A percentile compares a stretch with the other conserved stretches of the same genome.
Conservation (phyloP, 371 early-diverging fungal genomes). For the Mortierella sp. region DNA sequence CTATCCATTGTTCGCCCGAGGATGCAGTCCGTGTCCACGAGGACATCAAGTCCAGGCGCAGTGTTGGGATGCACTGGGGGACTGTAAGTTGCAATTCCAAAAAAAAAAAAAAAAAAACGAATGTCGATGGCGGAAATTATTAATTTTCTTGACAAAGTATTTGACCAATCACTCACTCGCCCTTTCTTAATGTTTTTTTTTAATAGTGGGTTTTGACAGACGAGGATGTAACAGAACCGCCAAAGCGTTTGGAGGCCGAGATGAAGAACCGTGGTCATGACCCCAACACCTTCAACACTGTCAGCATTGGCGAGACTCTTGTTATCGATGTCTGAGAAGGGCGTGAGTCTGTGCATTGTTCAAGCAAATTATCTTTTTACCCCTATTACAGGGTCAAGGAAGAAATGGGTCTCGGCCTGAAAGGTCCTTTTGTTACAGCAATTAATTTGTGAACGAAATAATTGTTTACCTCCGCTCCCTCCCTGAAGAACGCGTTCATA, state of each 20-base stretch:
- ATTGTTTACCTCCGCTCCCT: not conserved
- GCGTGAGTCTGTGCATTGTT: too few species aligned
- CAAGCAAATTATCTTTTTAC: too few species aligned
- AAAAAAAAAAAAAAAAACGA: not conserved
- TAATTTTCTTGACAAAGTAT: not conserved
- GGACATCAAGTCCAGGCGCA: constrained; percentile 74
- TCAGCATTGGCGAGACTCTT: constrained; percentile 73
- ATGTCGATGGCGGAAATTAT: not conserved
- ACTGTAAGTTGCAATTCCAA: constrained; percentile 47
- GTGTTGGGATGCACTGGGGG: constrained; percentile 80
- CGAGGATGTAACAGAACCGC: constrained; percentile 72
- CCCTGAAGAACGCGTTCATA: not conserved
- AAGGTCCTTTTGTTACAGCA: too few species aligned
- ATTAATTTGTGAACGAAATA: too few species aligned
- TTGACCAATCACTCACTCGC: not conserved
- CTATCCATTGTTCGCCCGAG: constrained; percentile 81
- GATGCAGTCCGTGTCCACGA: constrained; percentile 84
- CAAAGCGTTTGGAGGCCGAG: constrained; percentile 62
- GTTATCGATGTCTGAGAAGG: constrained; percentile 33
- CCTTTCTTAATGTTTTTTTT: constrained; percentile 15
- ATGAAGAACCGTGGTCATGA: constrained; percentile 66
- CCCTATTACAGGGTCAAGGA: too few species aligned
- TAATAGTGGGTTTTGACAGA: constrained; percentile 65
- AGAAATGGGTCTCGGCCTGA: too few species aligned
- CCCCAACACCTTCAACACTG: constrained; percentile 62